Percentiles rank a stretch among this genome's conserved stretches.
These are phyloP conservation scores for Verticillium longisporum DNA, from an alignment of 2,329 filamentous ascomycete genomes.

Conservation along the genomic window DNA sequence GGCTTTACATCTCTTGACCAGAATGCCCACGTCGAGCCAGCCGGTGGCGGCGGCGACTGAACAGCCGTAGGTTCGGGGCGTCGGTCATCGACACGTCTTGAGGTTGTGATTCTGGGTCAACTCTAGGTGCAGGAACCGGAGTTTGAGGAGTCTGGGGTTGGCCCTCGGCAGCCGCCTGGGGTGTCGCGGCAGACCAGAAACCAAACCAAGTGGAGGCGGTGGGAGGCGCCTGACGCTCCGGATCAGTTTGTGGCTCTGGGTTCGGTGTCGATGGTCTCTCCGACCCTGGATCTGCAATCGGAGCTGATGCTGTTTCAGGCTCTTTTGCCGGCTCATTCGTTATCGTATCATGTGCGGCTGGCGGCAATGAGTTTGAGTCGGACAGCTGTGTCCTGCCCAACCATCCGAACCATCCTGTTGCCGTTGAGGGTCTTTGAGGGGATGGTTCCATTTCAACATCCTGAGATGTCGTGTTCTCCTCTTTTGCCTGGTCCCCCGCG, in stretches of 20 bases:
- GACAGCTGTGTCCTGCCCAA: slow-evolving; percentile 24
- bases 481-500: background rate
- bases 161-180: slow-evolving; percentile 3
- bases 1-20: slow-evolving; percentile 58
- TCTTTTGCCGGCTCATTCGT: slow-evolving; percentile 10
- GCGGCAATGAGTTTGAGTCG: slow-evolving; percentile 4
- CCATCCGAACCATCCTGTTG: slow-evolving; percentile 52
- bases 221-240: slow-evolving; percentile 9
- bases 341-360: slow-evolving; percentile 4
- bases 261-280: slow-evolving; percentile 9
- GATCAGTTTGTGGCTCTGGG: background rate
- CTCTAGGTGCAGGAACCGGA: background rate
- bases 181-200: slow-evolving; percentile 25
- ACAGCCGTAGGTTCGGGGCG: slow-evolving; percentile 19
- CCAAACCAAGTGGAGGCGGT: slow-evolving; percentile 31
- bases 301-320: slow-evolving; percentile 1
- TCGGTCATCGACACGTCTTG: slow-evolving; percentile 38
- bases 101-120: slow-evolving; percentile 17
- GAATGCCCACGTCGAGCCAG: slow-evolving; percentile 71
- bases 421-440: slow-evolving; percentile 13
- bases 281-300: background rate
- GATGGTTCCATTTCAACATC: background rate
- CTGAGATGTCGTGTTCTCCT: background rate
- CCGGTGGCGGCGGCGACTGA: slow-evolving; percentile 32
- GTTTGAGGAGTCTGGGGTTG: slow-evolving; percentile 4